Conservation (phyloP, 768 basidiomycete species). For the Leccinellum luteum region DNA sequence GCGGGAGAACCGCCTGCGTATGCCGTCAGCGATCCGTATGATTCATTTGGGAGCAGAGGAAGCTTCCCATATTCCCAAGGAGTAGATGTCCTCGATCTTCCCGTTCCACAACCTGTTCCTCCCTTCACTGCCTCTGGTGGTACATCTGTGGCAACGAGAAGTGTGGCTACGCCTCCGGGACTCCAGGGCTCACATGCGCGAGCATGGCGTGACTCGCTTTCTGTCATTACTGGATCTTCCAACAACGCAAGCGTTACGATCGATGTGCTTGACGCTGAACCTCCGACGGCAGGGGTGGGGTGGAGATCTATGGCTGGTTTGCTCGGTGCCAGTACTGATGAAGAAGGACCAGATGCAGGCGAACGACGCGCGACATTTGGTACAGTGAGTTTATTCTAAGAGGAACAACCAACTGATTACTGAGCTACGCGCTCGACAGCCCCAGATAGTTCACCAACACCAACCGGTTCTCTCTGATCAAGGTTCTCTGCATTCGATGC, state of each 20-base stretch:
- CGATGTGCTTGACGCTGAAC: slow-evolving; percentile 68
- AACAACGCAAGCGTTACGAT: slow-evolving; percentile 39
- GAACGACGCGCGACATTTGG: slow-evolving; percentile 60
- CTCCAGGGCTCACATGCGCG: slow-evolving; percentile 30
- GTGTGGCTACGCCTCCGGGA: slow-evolving; percentile 36
- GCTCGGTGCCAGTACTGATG: slow-evolving; percentile 12
- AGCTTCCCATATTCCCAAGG: slow-evolving; percentile 28
- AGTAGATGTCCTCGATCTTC: slow-evolving; percentile 52
- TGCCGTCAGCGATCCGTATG: slow-evolving; percentile 29
- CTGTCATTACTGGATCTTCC: slow-evolving; percentile 31
- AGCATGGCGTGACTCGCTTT: slow-evolving; percentile 36
- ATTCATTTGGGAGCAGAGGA: slow-evolving; percentile 22
- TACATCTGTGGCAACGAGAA: slow-evolving; percentile 25
- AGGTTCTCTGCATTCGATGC: slow-evolving; percentile 64
- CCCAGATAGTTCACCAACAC: slow-evolving; percentile 42
- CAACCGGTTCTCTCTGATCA: slow-evolving; percentile 51
- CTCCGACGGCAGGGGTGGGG: slow-evolving; percentile 56
- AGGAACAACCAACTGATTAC: slow-evolving; percentile 5
- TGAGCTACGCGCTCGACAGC: slow-evolving; percentile 32
- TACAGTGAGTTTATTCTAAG: slow-evolving; percentile 42
- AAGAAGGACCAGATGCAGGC: slow-evolving; percentile 22
- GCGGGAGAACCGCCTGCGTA: slow-evolving; percentile 32
- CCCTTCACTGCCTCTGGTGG: slow-evolving; percentile 44
- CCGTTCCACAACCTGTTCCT: slow-evolving; percentile 55
- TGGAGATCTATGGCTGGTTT: slow-evolving; percentile 54